A percentile compares a stretch with the other conserved stretches of the same genome.
phyloP scores from a whole-genome alignment of 768 basidiomycete genomes.

The Xerocomellus amylosporus region DNA sequence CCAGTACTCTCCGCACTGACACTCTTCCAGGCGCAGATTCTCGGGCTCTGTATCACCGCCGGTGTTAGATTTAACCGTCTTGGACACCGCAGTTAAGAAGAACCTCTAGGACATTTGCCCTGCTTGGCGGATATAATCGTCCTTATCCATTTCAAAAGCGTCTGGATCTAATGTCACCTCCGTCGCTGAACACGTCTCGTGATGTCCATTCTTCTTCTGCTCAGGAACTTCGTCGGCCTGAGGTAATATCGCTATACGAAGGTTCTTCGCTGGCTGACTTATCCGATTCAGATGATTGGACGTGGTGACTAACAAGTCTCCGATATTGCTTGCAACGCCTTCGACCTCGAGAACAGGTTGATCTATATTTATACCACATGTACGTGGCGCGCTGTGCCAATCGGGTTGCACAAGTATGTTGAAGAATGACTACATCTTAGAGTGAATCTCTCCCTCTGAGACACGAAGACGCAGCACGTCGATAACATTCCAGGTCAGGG shows the following conservation, averaged over 20 bases:
- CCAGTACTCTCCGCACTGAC: not conserved
- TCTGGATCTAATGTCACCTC: constrained; percentile 90
- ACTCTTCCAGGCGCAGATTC: constrained; percentile 65
- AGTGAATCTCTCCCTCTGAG: too few relatives aligned
- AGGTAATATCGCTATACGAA: constrained; percentile 39
- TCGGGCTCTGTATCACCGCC: constrained; percentile 86
- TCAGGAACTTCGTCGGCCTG: constrained; percentile 86
- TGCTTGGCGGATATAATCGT: not conserved
- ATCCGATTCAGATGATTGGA: constrained; percentile 61
- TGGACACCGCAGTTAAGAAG: constrained; percentile 79
- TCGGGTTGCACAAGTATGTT: too few relatives aligned
- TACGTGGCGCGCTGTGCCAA: not conserved
- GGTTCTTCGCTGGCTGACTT: not conserved
- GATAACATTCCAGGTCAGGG: not conserved
- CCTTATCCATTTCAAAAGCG: constrained; percentile 34
- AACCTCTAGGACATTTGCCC: constrained; percentile 55
- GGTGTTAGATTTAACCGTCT: constrained; percentile 89
- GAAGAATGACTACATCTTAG: too few relatives aligned
- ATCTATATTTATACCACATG: constrained; percentile 31
- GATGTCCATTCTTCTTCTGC: constrained; percentile 86
- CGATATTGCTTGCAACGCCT: constrained; percentile 76
- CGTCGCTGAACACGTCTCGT: constrained; percentile 86
- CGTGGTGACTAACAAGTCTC: constrained; percentile 84
- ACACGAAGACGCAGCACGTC: too few relatives aligned
- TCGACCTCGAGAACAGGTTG: constrained; percentile 84